Conservation (phyloP, 1,139 yeast genomes). For the Candida sp. region DNA sequence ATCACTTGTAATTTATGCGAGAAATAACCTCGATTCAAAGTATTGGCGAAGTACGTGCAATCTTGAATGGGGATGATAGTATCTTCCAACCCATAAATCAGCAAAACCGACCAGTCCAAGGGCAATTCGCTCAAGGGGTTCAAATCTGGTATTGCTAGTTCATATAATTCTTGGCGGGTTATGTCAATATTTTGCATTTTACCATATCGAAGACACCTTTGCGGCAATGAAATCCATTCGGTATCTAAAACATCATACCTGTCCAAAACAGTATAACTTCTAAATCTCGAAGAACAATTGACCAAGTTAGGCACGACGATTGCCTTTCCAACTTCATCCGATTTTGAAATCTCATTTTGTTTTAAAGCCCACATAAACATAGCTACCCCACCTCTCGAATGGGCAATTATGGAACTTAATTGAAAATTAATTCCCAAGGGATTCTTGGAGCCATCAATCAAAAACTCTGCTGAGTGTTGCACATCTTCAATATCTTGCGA, state of each 20-base stretch:
- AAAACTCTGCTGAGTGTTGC: constrained; percentile 47
- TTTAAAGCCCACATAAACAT: constrained; percentile 67
- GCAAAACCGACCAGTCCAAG: constrained; percentile 50
- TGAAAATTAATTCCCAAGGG: constrained; percentile 38
- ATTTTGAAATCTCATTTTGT: constrained; percentile 32
- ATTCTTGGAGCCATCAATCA: constrained; percentile 31
- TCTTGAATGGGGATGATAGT: constrained; percentile 63
- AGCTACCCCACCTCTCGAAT: constrained; percentile 81
- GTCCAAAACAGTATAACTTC: constrained; percentile 31
- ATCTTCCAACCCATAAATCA: constrained; percentile 73
- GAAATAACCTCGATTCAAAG: constrained; percentile 47
- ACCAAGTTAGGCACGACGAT: constrained; percentile 59
- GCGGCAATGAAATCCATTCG: constrained; percentile 20
- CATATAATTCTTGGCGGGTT: constrained; percentile 50
- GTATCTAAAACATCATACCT: constrained; percentile 23
- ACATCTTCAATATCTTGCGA: constrained; percentile 69
- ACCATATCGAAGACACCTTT: constrained; percentile 47
- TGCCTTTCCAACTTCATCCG: constrained; percentile 16
- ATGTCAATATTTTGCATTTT: constrained; percentile 33
- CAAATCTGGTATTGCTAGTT: constrained; percentile 53
- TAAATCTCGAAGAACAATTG: constrained; percentile 70
- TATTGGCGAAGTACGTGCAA: constrained; percentile 54
- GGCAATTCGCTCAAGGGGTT: constrained; percentile 39
- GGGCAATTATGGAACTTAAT: constrained; percentile 61
- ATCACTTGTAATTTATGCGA: constrained; percentile 57